Conservation (phyloP, 257 asterid species). For the Echium plantagineum region DNA sequence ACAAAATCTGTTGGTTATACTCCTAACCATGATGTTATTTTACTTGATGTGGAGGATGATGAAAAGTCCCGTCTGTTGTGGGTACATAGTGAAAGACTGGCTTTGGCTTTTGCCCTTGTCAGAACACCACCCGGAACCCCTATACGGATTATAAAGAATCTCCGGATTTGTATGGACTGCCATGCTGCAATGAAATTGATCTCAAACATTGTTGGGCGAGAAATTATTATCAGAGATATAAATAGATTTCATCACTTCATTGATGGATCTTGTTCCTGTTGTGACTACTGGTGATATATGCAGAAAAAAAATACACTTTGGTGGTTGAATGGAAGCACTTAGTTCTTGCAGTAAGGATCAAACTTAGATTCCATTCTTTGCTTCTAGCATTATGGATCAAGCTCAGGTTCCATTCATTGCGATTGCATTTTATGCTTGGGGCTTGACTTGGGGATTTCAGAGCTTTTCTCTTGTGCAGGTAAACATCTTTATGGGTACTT, state of each 20-base stretch:
- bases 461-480: no score
- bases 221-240: constrained; percentile 60
- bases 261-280: constrained; percentile 71
- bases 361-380: not conserved
- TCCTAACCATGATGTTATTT: constrained; percentile 47
- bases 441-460: no score
- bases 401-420: no score
- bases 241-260: constrained; percentile 72
- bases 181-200: constrained; percentile 61
- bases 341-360: not conserved
- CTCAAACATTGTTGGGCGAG: constrained; percentile 37
- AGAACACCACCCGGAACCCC: constrained; percentile 58
- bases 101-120: constrained; percentile 71
- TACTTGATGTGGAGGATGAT: constrained; percentile 89
- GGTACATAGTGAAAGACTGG: constrained; percentile 87
- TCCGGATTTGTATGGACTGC: constrained; percentile 69
- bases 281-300: constrained; percentile 69
- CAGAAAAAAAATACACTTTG: not conserved
- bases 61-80: constrained; percentile 77
- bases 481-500: no score
- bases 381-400: no score
- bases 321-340: not conserved
- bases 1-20: constrained; percentile 44
- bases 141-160: constrained; percentile 70
- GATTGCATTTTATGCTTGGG: no score